Evolutionary conservation across 1,284 basidiomycete genomes (phyloP).

Genomic region (Volvariella surrecta): DNA sequence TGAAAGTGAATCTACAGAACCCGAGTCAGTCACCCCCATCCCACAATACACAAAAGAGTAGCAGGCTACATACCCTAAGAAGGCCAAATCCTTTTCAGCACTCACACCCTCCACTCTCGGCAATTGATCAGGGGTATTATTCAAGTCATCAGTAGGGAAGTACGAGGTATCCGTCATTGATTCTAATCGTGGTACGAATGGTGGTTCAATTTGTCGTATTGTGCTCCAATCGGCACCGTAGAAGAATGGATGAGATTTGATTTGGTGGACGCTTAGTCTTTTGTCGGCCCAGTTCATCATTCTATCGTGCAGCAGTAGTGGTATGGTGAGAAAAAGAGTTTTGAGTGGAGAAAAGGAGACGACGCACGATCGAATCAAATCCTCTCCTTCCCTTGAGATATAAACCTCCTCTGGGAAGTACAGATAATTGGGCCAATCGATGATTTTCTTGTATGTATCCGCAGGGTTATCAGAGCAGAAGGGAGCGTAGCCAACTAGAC

Average conservation of each 20-base stretch:
- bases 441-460: slow-evolving; percentile 98
- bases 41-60: background rate
- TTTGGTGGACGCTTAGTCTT: slow-evolving; percentile 78
- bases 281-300: slow-evolving; percentile 83
- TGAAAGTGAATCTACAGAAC: slow-evolving; percentile 67
- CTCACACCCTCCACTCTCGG: slow-evolving; percentile 61
- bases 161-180: slow-evolving; percentile 94
- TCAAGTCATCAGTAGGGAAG: slow-evolving; percentile 95
- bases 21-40: slow-evolving; percentile 1
- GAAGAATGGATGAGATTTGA: slow-evolving; percentile 95
- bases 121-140: slow-evolving; percentile 72
- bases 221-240: slow-evolving; percentile 93
- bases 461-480: slow-evolving; percentile 98
- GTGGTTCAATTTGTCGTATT: slow-evolving; percentile 89
- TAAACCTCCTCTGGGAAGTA: slow-evolving; percentile 96
- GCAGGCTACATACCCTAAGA: slow-evolving; percentile 64
- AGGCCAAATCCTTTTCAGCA: slow-evolving; percentile 86
- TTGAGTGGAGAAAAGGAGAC: slow-evolving; percentile 3
- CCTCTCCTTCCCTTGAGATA: slow-evolving; percentile 87
- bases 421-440: slow-evolving; percentile 89
- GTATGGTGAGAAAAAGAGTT: background rate
- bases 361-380: slow-evolving; percentile 74
- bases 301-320: slow-evolving; percentile 21
- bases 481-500: slow-evolving; percentile 93
- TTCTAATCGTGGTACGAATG: slow-evolving; percentile 89